Evolutionary conservation across 495 filamentous ascomycete species (phyloP).

Genomic region (Penicillium parvum): DNA sequence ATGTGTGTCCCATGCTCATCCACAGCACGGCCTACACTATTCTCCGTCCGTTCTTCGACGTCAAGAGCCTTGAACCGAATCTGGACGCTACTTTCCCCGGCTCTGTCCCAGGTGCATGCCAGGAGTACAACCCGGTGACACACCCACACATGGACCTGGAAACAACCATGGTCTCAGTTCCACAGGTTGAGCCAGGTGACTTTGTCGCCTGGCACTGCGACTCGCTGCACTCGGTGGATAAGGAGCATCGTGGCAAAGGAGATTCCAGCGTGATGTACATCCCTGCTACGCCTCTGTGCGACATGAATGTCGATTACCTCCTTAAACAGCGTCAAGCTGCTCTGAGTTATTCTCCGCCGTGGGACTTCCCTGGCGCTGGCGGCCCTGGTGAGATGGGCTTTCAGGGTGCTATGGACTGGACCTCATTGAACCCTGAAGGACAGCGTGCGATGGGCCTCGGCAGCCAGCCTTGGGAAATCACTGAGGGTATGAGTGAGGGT

Average conservation of each 20-base stretch:
- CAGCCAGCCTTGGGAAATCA: slow-evolving; percentile 44
- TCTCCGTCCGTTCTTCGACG: slow-evolving; percentile 77
- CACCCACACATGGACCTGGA: slow-evolving; percentile 76
- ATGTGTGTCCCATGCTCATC: slow-evolving; percentile 74
- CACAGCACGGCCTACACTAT: slow-evolving; percentile 75
- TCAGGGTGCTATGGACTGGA: slow-evolving; percentile 38
- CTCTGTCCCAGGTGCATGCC: slow-evolving; percentile 67
- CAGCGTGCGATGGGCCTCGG: slow-evolving; percentile 58
- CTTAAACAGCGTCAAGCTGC: slow-evolving; percentile 59
- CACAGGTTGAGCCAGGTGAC: slow-evolving; percentile 73
- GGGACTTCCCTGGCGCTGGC: slow-evolving; percentile 63
- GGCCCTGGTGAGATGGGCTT: slow-evolving; percentile 42
- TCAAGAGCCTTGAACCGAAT: slow-evolving; percentile 43
- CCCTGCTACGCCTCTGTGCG: slow-evolving; percentile 75
- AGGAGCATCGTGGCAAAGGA: slow-evolving; percentile 59
- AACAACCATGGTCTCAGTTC: slow-evolving; percentile 73
- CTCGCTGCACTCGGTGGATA: slow-evolving; percentile 76
- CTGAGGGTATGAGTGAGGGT: slow-evolving; percentile 45
- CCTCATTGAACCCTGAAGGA: slow-evolving; percentile 39
- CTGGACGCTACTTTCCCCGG: slow-evolving; percentile 58
- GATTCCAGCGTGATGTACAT: slow-evolving; percentile 87
- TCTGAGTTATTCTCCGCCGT: slow-evolving; percentile 38
- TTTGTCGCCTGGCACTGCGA: slow-evolving; percentile 94
- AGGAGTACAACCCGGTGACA: slow-evolving; percentile 66
- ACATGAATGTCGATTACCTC: slow-evolving; percentile 67